These are phyloP conservation scores for Metschnikowia vanudenii DNA, from an alignment of 805 yeast genomes.

Conservation along the genomic window DNA sequence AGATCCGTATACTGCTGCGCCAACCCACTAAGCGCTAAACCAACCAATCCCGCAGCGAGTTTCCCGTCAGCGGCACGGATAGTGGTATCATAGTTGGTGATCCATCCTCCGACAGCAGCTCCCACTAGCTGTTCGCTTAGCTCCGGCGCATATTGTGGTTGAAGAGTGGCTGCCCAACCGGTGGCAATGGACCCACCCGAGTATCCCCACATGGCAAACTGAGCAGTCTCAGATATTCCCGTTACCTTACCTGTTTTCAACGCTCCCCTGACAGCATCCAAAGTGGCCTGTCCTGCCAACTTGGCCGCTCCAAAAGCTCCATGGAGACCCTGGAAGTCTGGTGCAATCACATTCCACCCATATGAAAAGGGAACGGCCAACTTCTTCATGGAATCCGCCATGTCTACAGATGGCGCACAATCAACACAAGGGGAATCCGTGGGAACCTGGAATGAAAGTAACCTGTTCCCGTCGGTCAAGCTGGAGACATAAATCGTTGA, in stretches of 20 bases:
- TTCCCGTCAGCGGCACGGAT: constrained; percentile 27
- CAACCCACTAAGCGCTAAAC: constrained; percentile 32
- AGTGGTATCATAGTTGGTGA: constrained; percentile 32
- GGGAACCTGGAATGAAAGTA: constrained; percentile 23
- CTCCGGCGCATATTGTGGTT: constrained; percentile 39
- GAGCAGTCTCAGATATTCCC: constrained; percentile 22
- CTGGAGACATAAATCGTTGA: constrained; percentile 23
- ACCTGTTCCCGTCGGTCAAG: constrained; percentile 20
- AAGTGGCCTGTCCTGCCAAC: constrained; percentile 30
- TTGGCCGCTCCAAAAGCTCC: constrained; percentile 34
- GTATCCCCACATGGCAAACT: constrained; percentile 33
- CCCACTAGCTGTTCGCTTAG: constrained; percentile 25
- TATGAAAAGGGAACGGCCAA: constrained; percentile 17
- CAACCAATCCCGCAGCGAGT: constrained; percentile 30
- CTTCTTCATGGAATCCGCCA: constrained; percentile 18
- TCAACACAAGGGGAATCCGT: constrained; percentile 22
- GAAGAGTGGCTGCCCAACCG: constrained; percentile 40
- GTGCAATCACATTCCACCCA: constrained; percentile 36
- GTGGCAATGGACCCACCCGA: constrained; percentile 40
- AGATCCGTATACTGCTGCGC: constrained; percentile 32
- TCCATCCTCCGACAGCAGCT: constrained; percentile 39
- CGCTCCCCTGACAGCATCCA: constrained; percentile 34
- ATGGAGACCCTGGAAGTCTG: constrained; percentile 37
- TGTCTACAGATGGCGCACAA: constrained; percentile 24
- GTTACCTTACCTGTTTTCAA: constrained; percentile 21